A percentile compares a stretch with the other conserved stretches of the same genome.
These are phyloP conservation scores for Sindora glabra DNA, from an alignment of 306 rosid species.

Conservation along the genomic window DNA sequence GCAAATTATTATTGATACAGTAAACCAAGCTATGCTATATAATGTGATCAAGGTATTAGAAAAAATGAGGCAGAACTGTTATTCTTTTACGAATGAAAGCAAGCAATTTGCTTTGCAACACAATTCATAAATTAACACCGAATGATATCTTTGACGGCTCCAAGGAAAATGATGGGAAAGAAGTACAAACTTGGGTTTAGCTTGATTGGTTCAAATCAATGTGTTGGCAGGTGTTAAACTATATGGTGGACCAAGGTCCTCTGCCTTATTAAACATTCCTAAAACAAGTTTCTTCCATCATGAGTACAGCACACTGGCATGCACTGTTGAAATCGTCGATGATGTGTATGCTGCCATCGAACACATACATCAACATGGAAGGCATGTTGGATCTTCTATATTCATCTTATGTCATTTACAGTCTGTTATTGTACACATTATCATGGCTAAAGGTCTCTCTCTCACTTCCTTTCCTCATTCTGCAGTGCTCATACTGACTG, in stretches of 20 bases:
- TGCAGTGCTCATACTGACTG: constrained; percentile 82
- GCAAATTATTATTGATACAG: too few species aligned
- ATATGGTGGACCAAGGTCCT: constrained; percentile 73
- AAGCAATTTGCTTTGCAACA: too few species aligned
- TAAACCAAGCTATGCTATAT: too few species aligned
- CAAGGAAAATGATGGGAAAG: too few species aligned
- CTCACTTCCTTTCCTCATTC: neutral
- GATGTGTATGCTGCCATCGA: constrained; percentile 68
- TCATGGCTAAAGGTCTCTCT: neutral
- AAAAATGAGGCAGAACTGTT: too few species aligned
- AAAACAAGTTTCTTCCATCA: constrained; percentile 51
- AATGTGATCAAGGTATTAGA: too few species aligned
- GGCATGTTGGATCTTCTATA: constrained; percentile 28
- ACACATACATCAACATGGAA: constrained; percentile 70
- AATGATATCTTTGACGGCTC: too few species aligned
- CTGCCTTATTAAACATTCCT: constrained; percentile 36
- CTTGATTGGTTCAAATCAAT: neutral
- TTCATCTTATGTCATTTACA: neutral
- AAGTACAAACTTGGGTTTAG: too few species aligned
- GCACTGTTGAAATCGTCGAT: constrained; percentile 78
- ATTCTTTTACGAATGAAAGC: too few species aligned
- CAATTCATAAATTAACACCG: too few species aligned
- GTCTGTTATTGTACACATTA: neutral
- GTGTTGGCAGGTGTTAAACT: constrained; percentile 59
- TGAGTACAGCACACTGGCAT: constrained; percentile 71